phyloP scores from a whole-genome alignment of 129 eudicot species.

The Silybum marianum region DNA sequence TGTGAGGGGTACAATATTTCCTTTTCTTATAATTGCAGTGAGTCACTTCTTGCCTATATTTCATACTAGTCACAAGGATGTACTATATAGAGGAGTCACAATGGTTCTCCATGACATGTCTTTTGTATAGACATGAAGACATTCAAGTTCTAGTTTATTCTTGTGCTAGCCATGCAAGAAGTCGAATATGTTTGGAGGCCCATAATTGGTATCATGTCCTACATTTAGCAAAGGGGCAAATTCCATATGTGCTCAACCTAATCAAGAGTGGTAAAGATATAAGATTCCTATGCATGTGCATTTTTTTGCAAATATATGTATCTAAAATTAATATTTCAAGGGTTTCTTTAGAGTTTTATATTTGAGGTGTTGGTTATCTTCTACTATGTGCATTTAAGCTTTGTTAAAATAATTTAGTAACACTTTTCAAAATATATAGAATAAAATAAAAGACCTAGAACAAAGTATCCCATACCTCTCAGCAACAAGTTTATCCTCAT shows the following conservation, averaged over 20 bases:
- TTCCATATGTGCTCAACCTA: too few species aligned
- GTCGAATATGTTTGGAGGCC: too few species aligned
- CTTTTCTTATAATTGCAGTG: neutral
- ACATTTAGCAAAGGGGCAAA: too few species aligned
- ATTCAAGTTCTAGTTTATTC: neutral
- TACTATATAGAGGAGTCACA: too few species aligned
- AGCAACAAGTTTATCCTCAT: constrained; percentile 59
- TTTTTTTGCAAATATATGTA: neutral
- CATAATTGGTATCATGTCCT: too few species aligned
- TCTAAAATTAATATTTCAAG: neutral
- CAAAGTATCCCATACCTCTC: constrained; percentile 55
- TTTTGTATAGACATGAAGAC: neutral
- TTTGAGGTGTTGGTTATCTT: neutral
- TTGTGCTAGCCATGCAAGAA: neutral
- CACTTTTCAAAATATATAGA: neutral
- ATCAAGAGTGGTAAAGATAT: neutral
- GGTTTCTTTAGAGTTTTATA: neutral
- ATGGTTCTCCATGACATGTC: neutral
- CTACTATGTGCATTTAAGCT: neutral
- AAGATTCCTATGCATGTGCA: neutral
- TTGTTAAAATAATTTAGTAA: neutral
- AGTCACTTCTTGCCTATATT: neutral
- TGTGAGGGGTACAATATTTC: neutral
- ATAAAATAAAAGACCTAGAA: constrained; percentile 2
- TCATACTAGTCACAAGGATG: neutral